These are phyloP conservation scores for Pichia californica DNA, from an alignment of 805 yeast species.

Conservation along the genomic window DNA sequence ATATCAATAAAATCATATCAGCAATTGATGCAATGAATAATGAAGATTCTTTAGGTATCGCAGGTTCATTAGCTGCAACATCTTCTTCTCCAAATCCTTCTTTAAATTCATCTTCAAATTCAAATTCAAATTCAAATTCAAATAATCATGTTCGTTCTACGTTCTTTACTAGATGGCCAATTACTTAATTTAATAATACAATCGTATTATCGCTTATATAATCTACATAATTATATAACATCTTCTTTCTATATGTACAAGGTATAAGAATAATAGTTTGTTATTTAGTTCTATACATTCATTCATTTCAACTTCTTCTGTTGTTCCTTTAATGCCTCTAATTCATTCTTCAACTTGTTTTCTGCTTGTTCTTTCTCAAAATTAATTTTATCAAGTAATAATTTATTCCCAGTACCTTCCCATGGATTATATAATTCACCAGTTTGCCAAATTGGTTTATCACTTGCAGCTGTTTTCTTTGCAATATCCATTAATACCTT, in stretches of 20 bases:
- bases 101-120: no score
- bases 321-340: conserved; percentile 35
- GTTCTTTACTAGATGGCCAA: conserved; percentile 16
- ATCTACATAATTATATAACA: not conserved
- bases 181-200: not conserved
- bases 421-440: conserved; percentile 67
- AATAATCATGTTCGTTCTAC: not conserved
- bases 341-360: conserved; percentile 31
- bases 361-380: conserved; percentile 44
- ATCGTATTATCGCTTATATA: not conserved
- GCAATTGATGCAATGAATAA: conserved; percentile 71
- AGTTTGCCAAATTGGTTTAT: conserved; percentile 80
- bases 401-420: conserved; percentile 37
- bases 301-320: conserved; percentile 20
- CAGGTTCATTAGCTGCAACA: conserved; percentile 9
- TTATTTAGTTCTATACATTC: no score
- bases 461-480: conserved; percentile 52
- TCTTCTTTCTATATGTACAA: no score
- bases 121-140: conserved; percentile 9
- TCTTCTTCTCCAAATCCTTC: conserved; percentile 15
- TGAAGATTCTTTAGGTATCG: conserved; percentile 27
- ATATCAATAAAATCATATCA: conserved; percentile 69
- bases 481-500: conserved; percentile 63
- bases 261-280: no score
- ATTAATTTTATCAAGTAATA: conserved; percentile 35